phyloP scores from a whole-genome alignment of 495 filamentous ascomycete species.

The Penicillium coprophilum region DNA sequence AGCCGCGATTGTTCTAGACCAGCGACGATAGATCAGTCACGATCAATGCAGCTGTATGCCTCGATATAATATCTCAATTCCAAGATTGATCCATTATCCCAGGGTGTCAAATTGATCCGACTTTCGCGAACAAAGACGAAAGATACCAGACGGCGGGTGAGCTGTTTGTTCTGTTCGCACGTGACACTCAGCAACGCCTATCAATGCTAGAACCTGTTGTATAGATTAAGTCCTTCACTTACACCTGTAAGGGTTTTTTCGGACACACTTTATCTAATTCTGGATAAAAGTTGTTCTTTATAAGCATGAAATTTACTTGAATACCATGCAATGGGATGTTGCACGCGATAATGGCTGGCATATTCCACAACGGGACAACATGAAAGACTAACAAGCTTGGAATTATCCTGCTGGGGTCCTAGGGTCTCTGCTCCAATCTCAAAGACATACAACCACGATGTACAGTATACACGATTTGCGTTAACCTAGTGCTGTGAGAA shows the following conservation, averaged over 20 bases:
- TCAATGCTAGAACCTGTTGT: neutral
- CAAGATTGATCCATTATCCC: neutral
- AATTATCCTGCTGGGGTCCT: too few relatives aligned
- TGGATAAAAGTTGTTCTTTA: neutral
- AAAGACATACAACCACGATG: neutral
- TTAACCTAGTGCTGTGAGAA: neutral
- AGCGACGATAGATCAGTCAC: neutral
- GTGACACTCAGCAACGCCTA: neutral
- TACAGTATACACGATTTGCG: neutral
- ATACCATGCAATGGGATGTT: neutral
- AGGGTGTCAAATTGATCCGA: slow-evolving; percentile 1
- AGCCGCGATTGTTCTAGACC: neutral
- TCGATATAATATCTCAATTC: neutral
- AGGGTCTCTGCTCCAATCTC: neutral
- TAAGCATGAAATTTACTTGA: neutral
- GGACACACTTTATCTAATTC: neutral
- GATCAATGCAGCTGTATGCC: slow-evolving; percentile 6
- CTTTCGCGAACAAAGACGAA: slow-evolving; percentile 1
- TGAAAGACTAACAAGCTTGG: too few relatives aligned
- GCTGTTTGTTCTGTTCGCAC: slow-evolving; percentile 3
- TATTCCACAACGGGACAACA: neutral
- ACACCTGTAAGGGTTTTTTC: neutral
- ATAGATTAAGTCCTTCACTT: neutral
- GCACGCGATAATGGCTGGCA: neutral
- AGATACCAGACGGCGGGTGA: neutral